A percentile compares a stretch with the other conserved stretches of the same genome.
These are phyloP conservation scores for Limonomyces culmigenus DNA, from an alignment of 1,284 basidiomycete genomes.

Conservation along the genomic window DNA sequence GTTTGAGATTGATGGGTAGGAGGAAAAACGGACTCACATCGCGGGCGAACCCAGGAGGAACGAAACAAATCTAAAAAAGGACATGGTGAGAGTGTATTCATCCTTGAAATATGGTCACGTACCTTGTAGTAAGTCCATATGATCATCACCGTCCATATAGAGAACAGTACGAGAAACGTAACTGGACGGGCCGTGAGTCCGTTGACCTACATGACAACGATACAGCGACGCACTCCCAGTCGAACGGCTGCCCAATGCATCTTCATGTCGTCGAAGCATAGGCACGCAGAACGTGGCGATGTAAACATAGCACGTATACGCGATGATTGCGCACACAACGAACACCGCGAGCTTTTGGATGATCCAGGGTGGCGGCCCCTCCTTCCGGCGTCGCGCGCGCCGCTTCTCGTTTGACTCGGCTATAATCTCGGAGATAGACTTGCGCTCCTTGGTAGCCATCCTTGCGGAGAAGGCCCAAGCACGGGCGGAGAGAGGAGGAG, in stretches of 20 bases:
- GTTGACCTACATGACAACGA: not conserved
- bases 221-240: slow-evolving; percentile 36
- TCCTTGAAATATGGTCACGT: slow-evolving; percentile 5
- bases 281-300: slow-evolving; percentile 47
- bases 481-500: too few species aligned
- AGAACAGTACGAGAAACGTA: slow-evolving; percentile 38
- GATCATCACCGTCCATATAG: slow-evolving; percentile 48
- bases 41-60: slow-evolving; percentile 50
- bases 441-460: too few species aligned
- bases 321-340: slow-evolving; percentile 34
- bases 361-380: slow-evolving; percentile 34
- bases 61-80: slow-evolving; percentile 33
- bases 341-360: slow-evolving; percentile 39
- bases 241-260: slow-evolving; percentile 24
- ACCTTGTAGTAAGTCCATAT: slow-evolving; percentile 60
- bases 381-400: not conserved
- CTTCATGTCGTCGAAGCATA: slow-evolving; percentile 29
- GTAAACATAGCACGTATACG: slow-evolving; percentile 54
- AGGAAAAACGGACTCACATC: slow-evolving; percentile 26
- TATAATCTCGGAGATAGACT: too few species aligned
- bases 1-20: slow-evolving; percentile 7
- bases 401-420: too few species aligned
- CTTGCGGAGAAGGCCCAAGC: too few species aligned
- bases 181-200: slow-evolving; percentile 20
- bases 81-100: not conserved